Base-by-base conservation (phyloP, 345 rosid genomes). In the Citrus cavaleriei region DNA sequence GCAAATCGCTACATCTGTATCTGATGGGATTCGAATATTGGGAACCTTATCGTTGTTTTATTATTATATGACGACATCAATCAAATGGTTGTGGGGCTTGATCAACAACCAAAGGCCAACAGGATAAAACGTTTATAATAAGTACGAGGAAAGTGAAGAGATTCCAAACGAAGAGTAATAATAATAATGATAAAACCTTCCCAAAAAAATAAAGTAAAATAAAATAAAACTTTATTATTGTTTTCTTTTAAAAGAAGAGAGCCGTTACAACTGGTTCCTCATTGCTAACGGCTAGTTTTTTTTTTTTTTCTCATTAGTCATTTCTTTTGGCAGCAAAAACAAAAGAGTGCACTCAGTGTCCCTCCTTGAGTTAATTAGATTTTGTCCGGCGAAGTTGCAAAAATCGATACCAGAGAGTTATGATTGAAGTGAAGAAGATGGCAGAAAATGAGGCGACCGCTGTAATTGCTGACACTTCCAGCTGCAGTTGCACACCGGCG, bases 201-300 rank as follows among this genome's bases (percentile, higher is more conserved):
- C 46, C 19, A 13, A 46, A 12, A 42, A 40, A 40, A 34, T 34
- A 34, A 10, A 12, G 2, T 37, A 37, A 42, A 46, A 12, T 10
- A 12, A 46, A 46, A 46, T 46, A 46, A 46, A 46, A 46, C 51
- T 46, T 10, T 3, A 10, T 12, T 46, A 3, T 46, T 46, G 14
- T 46, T 46, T 46, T 0, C 2, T 35, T 77, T 77, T 25, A 6
- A 54, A 78, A 82, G 37, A 81, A 78, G 61, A 21, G 46, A 21
- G 70, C 79, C 84, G 84, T 82, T 82, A 18, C 55, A 18, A 24
- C 1, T 24, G 6, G 42, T 27, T 62, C 40, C 66, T 65, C 21
- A 13, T 7, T 21, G 18, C 51, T 37, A 82, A 82, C 84, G 84
- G 81, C 81, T 78, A 82, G 73, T 74, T 74, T 67, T 12, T 14